Conservation (phyloP, 164 flowering plant genomes). For the Aristolochia californica region DNA sequence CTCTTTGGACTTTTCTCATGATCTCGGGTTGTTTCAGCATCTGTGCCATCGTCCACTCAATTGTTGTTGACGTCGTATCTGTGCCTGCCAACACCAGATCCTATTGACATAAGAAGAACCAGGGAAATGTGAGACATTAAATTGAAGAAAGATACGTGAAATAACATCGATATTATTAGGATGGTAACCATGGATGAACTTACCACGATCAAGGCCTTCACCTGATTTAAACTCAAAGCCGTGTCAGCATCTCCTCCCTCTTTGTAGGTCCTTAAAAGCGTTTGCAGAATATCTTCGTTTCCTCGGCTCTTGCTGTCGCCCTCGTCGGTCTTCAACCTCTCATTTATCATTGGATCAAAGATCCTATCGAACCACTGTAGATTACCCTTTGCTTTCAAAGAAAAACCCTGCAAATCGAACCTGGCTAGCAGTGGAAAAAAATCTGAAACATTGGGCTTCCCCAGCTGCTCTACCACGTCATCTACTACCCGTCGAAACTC, state of each 20-base stretch:
- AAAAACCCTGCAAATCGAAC: constrained; percentile 24
- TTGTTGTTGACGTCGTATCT: constrained; percentile 18
- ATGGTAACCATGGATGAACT: too few species aligned
- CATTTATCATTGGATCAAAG: constrained; percentile 9
- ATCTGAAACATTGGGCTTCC: constrained; percentile 20
- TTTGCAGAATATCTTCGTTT: constrained; percentile 26
- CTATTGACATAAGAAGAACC: constrained; percentile 10
- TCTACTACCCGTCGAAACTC: constrained; percentile 5
- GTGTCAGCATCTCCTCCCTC: constrained; percentile 21
- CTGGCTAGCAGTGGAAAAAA: constrained; percentile 17
- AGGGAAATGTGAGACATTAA: too few species aligned
- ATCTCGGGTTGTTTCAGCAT: constrained; percentile 19
- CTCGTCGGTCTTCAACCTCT: constrained; percentile 5
- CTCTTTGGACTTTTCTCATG: constrained; percentile 21
- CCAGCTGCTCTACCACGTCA: background rate
- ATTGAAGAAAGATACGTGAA: too few species aligned
- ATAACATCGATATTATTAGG: too few species aligned
- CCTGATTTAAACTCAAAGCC: constrained; percentile 22
- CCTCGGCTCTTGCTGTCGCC: background rate
- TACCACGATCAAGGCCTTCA: constrained; percentile 36
- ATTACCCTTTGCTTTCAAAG: constrained; percentile 5
- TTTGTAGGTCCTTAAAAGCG: constrained; percentile 23
- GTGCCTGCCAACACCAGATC: constrained; percentile 27
- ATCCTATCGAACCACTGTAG: constrained; percentile 3
- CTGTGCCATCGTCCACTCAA: constrained; percentile 30